Percentiles rank a stretch among this genome's conserved stretches.
phyloP scores from a whole-genome alignment of 2,329 filamentous ascomycete species.

The Monilinia fructicola region DNA sequence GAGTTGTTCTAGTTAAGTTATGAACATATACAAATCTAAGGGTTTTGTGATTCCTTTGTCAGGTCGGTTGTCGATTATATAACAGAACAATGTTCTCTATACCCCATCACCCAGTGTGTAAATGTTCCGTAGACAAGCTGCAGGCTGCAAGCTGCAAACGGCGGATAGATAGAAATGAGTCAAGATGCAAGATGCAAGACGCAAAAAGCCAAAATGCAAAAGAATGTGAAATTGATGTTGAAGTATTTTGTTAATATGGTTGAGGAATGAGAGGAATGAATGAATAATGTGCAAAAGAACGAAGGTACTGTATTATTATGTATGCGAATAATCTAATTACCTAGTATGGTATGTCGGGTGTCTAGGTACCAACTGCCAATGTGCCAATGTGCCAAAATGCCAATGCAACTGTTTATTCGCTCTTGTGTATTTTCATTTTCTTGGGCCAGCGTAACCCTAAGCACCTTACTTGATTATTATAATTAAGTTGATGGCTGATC shows the following conservation, averaged over 20 bases:
- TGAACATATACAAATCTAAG: conserved; percentile 26
- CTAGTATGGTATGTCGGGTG: too few relatives aligned
- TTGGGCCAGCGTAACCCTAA: too few relatives aligned
- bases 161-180: too few relatives aligned
- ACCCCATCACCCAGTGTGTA: neutral
- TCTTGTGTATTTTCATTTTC: neutral
- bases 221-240: conserved; percentile 15
- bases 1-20: conserved; percentile 20
- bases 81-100: neutral
- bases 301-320: too few relatives aligned
- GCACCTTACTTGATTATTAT: too few relatives aligned
- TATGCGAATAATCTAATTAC: too few relatives aligned
- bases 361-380: too few relatives aligned
- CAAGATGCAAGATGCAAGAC: too few relatives aligned
- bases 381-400: too few relatives aligned
- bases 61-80: neutral
- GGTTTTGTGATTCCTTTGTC: conserved; percentile 16
- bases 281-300: conserved; percentile 1
- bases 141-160: neutral
- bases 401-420: neutral
- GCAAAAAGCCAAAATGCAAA: too few relatives aligned
- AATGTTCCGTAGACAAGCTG: neutral
- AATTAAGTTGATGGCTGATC: neutral
- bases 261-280: conserved; percentile 20
- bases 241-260: neutral